phyloP scores from a whole-genome alignment of 345 rosid species.

The Xanthoceras sorbifolium region DNA sequence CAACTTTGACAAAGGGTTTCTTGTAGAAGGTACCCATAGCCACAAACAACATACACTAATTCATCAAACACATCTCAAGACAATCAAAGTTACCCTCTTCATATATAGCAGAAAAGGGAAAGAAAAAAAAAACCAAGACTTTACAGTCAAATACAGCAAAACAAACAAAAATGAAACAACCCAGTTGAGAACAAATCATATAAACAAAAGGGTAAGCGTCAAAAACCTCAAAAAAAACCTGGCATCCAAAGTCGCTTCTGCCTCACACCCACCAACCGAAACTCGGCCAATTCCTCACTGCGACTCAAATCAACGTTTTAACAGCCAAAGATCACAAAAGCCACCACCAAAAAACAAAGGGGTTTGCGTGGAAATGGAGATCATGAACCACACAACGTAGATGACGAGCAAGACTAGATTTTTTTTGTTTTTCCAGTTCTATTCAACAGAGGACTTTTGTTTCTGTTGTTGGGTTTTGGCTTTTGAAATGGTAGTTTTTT shows the following conservation, averaged over 20 bases:
- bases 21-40: constrained; percentile 60
- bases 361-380: constrained; percentile 3
- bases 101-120: neutral
- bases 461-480: neutral
- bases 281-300: neutral
- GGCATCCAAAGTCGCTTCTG: constrained; percentile 2
- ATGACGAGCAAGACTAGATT: neutral
- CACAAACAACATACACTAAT: constrained; percentile 20
- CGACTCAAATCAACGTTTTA: neutral
- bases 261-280: constrained; percentile 13
- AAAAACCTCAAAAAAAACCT: constrained; percentile 35
- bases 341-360: neutral
- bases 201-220: constrained; percentile 25
- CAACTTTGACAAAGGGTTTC: constrained; percentile 59
- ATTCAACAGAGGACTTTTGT: neutral
- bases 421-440: neutral
- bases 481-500: neutral
- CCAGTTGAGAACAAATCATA: constrained; percentile 21
- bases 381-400: neutral
- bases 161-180: constrained; percentile 24
- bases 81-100: neutral
- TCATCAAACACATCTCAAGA: constrained; percentile 9
- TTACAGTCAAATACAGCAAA: constrained; percentile 18
- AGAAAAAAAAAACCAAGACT: constrained; percentile 15
- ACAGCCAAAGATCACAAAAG: constrained; percentile 4